Evolutionary conservation across 495 filamentous ascomycete species (phyloP), one percentile per base, ranked within the genome.

Genomic region (Daldinia loculata): DNA sequence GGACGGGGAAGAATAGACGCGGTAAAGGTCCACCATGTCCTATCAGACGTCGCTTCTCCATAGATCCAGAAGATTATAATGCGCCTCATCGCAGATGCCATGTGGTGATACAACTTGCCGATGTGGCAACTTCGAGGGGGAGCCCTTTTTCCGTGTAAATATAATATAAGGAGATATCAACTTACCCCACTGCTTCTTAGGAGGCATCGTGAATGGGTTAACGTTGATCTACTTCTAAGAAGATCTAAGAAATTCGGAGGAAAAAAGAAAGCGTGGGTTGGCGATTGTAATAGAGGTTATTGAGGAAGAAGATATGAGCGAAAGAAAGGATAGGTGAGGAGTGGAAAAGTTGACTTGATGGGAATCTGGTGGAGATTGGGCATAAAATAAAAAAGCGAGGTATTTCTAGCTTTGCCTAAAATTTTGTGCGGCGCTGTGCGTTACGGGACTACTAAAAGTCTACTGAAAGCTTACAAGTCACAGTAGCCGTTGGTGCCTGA

Each of bases 151-250:
- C 36, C 9, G 17, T 19, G 34, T 29, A 63, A 30, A 32, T 52
- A 26, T 17, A 51, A 27, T 7, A 26, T 61, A 43, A 66, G 27
- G 48, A 67, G 65, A 59, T 48, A 48, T 24, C 14, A 27, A 79
- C 77, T 71, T 63, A 79, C 77, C 77, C 77, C 77, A 79, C 76
- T 79, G 61, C 61, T 78, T 75, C n/a, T 48, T 51, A 2, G 76
- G 43, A 73, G 77, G 75, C 77, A 78, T 78, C 56, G 45, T 79
- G 59, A 56, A 66, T 51, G 24, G 24, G 32, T 63, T 38, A 30
- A 51, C 43, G 55, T 63, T 15, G 29, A 55, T 58, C 9, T 41
- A 39, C 34, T 59, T 38, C 2, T 50, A 56, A 7, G 38, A 24
- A 19, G 24, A 34, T 61, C 52, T 36, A 27, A 38, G 19, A 61